Evolutionary conservation across 2,329 filamentous ascomycete genomes (phyloP), one percentile per base, ranked within the genome.

Genomic region (Ophiostoma sp.): DNA sequence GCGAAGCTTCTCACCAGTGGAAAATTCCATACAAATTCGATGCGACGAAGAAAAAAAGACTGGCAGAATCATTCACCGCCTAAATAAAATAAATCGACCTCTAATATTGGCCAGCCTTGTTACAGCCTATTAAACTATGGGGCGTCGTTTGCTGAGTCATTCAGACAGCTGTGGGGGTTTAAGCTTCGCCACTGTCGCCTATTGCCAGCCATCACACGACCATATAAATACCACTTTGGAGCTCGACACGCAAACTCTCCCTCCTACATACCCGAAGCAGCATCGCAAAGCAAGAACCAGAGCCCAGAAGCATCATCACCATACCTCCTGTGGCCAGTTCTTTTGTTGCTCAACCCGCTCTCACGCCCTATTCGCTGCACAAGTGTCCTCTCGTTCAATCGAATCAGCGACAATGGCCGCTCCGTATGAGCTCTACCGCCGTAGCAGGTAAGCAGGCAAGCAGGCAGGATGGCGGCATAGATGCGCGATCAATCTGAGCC

Each of bases 341-440:
- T 42, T 63, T 14, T 41, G 36, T 38, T 38, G 14, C 9, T 41
- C 58, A 62, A 27, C 27, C 27, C 27, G 27, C 36, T 9, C 14
- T 9, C 58, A 40, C 14, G 41, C 38, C 7, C 12, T 41, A 16
- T 62, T 8, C 49, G 36, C 58, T 12, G 27, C 4, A 12, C 36
- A 12, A 9, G 6, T 58, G 9, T 38, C 52, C 52, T 18, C 8
- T 11, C 66, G 18, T 9, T 38, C 38, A 60, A n/a, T 27, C 49
- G n/a, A 38, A n/a, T n/a, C 60, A 8, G 47, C 58, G 73, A 70
- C 70, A 47, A 75, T 76, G 74, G 73, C 73, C 62, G 72, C 71
- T 49, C 84, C 86, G 83, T 99, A 98, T 80, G 95, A 99, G 86
- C 89, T 99, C 76, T 99, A 99, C 80, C 92, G 95, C 75, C 90